Evolutionary conservation across 306 rosid species (phyloP), one percentile per base, ranked within the genome.

Genomic region (Gastrolobium bilobum): DNA sequence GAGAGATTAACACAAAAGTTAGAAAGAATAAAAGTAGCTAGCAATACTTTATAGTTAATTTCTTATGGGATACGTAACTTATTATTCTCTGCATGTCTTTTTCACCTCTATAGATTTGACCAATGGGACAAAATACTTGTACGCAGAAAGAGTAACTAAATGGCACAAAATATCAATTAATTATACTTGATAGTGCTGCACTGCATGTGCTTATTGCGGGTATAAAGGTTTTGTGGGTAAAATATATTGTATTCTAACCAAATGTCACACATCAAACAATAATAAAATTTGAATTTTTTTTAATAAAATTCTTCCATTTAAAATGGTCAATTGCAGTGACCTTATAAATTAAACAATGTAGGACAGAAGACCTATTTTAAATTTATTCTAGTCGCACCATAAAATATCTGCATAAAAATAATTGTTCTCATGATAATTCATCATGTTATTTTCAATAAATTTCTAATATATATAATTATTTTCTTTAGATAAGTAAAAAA

Each of bases 241-340:
- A 61, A 38, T 10, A 52, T 42, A 29, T 61, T 10, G 4, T 62
- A 40, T 29, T 40, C 31, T 60, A 62, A 64, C 59, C 30, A 30
- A 5, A 38, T 60, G 61, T 71, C 72, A 59, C 72, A 59, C 77
- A 79, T 60, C 77, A 58, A 20, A 47, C 29, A 44, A 43, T 43
- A 0, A 35, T 15, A 35, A 6, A 30, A 2, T 9, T 20, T 8
- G 51, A 70, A 35, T 13, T 7, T 6, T 62, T 38, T 2, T 14
- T 0, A 0, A 13, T 33, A n/a, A 69, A 33, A 10, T 10, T 30
- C 2, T 14, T 71, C 10, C 76, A 37, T 52, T 20, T 15, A 71
- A 50, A 14, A 8, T 13, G 43, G 15, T 33, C 30, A 68, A 47
- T 68, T 31, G 57, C 3, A 6, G 11, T 46, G 4, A 44, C 11